Evolutionary conservation across 257 asterid genomes (phyloP), one percentile per base, ranked within the genome.

Genomic region (Nicotiana attenuata): DNA sequence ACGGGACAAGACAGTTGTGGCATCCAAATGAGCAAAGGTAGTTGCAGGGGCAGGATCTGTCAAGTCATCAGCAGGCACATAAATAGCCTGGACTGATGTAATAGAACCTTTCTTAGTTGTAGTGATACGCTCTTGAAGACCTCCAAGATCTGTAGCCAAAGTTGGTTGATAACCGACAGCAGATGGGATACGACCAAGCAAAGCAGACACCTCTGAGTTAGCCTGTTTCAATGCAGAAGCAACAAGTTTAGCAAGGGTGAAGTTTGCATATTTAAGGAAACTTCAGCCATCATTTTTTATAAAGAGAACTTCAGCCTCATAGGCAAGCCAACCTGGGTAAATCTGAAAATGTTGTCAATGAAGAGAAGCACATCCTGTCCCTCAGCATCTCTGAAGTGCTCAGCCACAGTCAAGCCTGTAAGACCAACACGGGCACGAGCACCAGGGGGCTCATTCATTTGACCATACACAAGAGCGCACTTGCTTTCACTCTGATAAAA

Each of bases 361-460:
- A 96, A 96, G 83, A 96, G 99, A 86, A 96, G 99, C 93, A 96
- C 99, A 83, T 96, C 99, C 85, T 96, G 99, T 13, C 99, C 99
- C 86, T 96, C 99, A 1, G 98, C 98, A 89, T 96, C 99, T 88
- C 99, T 94, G 83, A 96, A 96, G 89, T 96, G 99, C 85, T 96
- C 99, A 65, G 99, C 99, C 17, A 96, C 99, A 50, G 99, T 96
- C 87, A 96, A 86, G 20, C 99, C 99, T 64, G 99, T 96, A 80
- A 96, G 97, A 57, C 99, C 99, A 84, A 96, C 99, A 86, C 99
- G 97, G 80, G 99, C 99, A 94, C 99, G 99, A 73, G 99, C 99
- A 91, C 99, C 99, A 11, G 98, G 99, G 90, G 99, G 99, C 87
- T 96, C 99, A 75, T 96, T 96, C 99, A 96, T 96, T 90, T 96